phyloP scores from a whole-genome alignment of 169 alveolate genomes.

The Eimeria necatrix region DNA sequence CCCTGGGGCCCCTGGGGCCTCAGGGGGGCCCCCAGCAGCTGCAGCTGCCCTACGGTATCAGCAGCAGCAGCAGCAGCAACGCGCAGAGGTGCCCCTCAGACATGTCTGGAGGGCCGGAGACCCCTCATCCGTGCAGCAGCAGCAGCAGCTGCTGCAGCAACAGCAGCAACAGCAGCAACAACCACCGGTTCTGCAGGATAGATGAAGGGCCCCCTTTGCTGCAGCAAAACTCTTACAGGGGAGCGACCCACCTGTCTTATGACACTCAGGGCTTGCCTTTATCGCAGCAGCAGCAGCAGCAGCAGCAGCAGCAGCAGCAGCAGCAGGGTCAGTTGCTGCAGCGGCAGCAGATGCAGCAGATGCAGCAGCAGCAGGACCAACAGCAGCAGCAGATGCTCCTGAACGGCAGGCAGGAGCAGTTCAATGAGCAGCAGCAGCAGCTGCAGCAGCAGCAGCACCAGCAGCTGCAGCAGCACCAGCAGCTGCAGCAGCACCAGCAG shows the following conservation, averaged over 20 bases:
- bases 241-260: not conserved
- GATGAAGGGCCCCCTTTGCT: not conserved
- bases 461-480: too few species aligned
- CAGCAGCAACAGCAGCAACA: not conserved
- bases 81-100: not conserved
- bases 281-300: not conserved
- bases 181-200: not conserved
- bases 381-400: too few species aligned
- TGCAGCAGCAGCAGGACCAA: not conserved
- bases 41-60: not conserved
- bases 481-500: too few species aligned
- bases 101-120: not conserved
- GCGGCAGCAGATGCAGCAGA: not conserved
- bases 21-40: not conserved
- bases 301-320: not conserved
- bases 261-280: not conserved
- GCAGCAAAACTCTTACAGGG: not conserved
- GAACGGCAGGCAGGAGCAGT: too few species aligned
- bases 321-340: too few species aligned
- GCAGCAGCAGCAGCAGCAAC: not conserved
- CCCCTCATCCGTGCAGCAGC: not conserved
- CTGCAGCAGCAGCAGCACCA: too few species aligned
- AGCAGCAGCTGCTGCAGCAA: not conserved
- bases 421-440: too few species aligned
- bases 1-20: not conserved